Evolutionary conservation across 805 yeast genomes (phyloP).

Genomic region (Kodamaea hsintzibuensis): DNA sequence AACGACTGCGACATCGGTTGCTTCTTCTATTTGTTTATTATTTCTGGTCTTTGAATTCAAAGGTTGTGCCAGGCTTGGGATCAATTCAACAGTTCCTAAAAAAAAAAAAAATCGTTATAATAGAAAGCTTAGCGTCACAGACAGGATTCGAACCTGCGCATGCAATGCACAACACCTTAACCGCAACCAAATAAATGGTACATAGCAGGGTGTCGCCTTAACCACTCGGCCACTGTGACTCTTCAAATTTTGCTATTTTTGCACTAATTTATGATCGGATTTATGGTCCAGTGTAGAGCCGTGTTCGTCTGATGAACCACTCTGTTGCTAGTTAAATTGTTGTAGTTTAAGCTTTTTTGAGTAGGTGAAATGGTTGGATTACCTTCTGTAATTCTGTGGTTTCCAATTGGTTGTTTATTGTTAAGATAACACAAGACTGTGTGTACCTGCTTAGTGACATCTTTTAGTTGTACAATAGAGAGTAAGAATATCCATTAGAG

Average conservation of each 20-base stretch:
- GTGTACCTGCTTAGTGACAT: background rate
- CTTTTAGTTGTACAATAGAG: background rate
- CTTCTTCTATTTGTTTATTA: background rate
- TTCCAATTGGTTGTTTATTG: background rate
- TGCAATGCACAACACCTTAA: conserved; percentile 36
- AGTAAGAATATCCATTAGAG: too few relatives aligned
- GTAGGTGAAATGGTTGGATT: too few relatives aligned
- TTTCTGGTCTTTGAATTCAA: background rate
- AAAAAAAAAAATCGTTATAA: background rate
- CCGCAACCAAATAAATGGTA: conserved; percentile 10
- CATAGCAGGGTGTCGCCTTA: conserved; percentile 34
- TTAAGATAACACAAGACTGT: background rate
- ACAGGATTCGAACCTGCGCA: conserved; percentile 58
- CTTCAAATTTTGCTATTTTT: too few relatives aligned
- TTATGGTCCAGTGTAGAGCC: too few relatives aligned
- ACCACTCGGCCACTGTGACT: conserved; percentile 38
- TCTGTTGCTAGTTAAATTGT: too few relatives aligned
- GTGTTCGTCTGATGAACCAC: too few relatives aligned
- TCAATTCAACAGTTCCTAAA: background rate
- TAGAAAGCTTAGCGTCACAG: conserved; percentile 39
- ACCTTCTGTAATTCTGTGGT: background rate
- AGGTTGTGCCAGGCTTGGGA: background rate
- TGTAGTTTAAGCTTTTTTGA: too few relatives aligned
- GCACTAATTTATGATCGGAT: background rate
- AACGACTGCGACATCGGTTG: conserved; percentile 41